Evolutionary conservation across 805 yeast genomes (phyloP), one percentile per base, ranked within the genome.

Genomic region (Kluyveromyces siamensis): DNA sequence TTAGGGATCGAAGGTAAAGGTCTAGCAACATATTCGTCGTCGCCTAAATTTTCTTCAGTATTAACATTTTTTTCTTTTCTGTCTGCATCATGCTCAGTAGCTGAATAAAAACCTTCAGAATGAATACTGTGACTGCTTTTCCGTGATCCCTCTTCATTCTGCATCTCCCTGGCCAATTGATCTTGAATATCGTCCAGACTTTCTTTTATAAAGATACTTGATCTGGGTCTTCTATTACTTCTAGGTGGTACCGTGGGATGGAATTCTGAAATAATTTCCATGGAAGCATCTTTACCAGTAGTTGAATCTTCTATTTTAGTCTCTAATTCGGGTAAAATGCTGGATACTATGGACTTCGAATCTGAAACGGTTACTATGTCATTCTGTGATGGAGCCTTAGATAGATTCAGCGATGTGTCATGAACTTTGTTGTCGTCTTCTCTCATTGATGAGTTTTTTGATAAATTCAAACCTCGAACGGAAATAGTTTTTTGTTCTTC

Each of bases 181-280:
- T 48, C 48, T 38, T 57, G 57, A 9, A 57, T 56, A 27, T 52
- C 55, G 18, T 57, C 59, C 16, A 56, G 43, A 39, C 57, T 54
- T 40, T 59, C 58, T 38, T 57, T 57, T 19, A 60, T 51, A 43
- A 56, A 57, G 14, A 60, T 44, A 21, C 57, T 58, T 7, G 69
- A 63, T 18, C 47, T 51, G 11, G 68, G 68, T 49, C 70, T 59
- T 18, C 60, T 57, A 45, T 57, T 60, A 43, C 55, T 65, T 48
- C 69, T 59, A 40, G 64, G 64, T 8, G 70, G 70, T 3, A 61
- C 57, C 2, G 65, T 53, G 8, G 70, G 70, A 41, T 59, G 59
- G 16, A 54, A 56, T 19, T 48, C 53, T 11, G 53, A 49, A 9
- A 52, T 52, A 40, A 55, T 59, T 8, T 62, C 55, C 25, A 63